Base-by-base conservation (phyloP, 805 yeast species). In the Candida koratica region DNA sequence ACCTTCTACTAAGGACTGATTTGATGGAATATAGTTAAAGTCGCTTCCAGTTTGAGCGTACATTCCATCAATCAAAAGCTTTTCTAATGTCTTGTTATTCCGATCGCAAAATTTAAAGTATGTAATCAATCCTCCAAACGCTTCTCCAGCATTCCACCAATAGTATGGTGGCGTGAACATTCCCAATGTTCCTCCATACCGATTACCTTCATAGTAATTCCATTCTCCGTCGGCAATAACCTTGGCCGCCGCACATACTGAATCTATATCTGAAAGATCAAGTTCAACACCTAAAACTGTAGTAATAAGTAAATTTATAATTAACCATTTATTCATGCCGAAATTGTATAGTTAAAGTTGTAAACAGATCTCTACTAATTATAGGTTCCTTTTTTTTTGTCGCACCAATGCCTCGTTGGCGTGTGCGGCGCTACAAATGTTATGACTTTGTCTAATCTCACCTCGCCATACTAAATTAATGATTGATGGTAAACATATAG, bases 61-160 rank as follows among this genome's bases (percentile, higher is more conserved):
- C 66, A 71, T 67, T 9, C 63, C 75, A 19, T 62, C 59, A 22
- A 40, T 53, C 18, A 71, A 53, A 30, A 58, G 2, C 61, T 58
- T 6, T 32, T 40, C 41, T 67, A 64, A 28, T 6, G 29, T 5
- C n/a, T 14, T 12, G 18, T 32, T 25, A 17, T 11, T 17, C 11
- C 47, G 37, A 13, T 60, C 62, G 48, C 75, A 70, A 39, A 54
- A 58, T 5, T 59, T 52, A 43, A 52, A 60, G 50, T 64, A 67
- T 41, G 64, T 65, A 15, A 70, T 46, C 46, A 70, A 49, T 2
- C 72, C 70, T 14, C 75, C 75, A 58, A 70, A 71, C 4, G 71
- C 73, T 48, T 67, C 73, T 16, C 75, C 74, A 17, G 74, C 73
- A 42, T 70, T 60, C 76, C 76, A 71, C 76, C 76, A 71, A 53